These are phyloP conservation scores for Gossypium rotundifolium DNA, from an alignment of 345 rosid species.

Conservation along the genomic window DNA sequence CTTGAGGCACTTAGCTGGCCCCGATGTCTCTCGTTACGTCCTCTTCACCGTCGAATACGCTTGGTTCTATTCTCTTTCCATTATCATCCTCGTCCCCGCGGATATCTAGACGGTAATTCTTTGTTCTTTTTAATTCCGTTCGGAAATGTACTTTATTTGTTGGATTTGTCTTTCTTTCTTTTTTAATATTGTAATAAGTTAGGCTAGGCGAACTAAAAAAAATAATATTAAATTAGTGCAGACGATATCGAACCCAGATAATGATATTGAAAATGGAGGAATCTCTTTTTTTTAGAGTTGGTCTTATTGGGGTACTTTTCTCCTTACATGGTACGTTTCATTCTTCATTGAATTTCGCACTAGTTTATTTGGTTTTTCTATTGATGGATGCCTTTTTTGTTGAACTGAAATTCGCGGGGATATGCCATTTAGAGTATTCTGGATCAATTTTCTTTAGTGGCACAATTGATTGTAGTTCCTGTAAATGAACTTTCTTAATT, in stretches of 20 bases:
- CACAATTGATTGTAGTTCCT: neutral
- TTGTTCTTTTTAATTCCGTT: neutral
- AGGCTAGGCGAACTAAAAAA: neutral
- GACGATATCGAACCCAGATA: constrained; percentile 43
- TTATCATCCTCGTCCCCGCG: constrained; percentile 58
- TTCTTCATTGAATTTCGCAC: neutral
- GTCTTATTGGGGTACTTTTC: constrained; percentile 95
- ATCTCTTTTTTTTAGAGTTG: constrained; percentile 92
- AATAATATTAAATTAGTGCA: constrained; percentile 2
- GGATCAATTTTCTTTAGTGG: neutral
- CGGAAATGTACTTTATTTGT: neutral
- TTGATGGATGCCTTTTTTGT: neutral
- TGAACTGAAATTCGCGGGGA: neutral
- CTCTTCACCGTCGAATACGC: constrained; percentile 87
- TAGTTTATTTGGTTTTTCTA: neutral
- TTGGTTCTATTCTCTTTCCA: constrained; percentile 36
- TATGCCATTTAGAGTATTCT: neutral
- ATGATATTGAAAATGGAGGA: constrained; percentile 43
- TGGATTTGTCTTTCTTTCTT: neutral
- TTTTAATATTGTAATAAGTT: neutral
- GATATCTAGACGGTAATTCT: constrained; percentile 65
- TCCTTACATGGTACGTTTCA: constrained; percentile 76
- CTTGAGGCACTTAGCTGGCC: constrained; percentile 79
- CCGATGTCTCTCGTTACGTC: constrained; percentile 89
- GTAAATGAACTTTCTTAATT: neutral